These are phyloP conservation scores for Clarireedia monteithiana DNA, from an alignment of 2,329 filamentous ascomycete species.

Conservation along the genomic window DNA sequence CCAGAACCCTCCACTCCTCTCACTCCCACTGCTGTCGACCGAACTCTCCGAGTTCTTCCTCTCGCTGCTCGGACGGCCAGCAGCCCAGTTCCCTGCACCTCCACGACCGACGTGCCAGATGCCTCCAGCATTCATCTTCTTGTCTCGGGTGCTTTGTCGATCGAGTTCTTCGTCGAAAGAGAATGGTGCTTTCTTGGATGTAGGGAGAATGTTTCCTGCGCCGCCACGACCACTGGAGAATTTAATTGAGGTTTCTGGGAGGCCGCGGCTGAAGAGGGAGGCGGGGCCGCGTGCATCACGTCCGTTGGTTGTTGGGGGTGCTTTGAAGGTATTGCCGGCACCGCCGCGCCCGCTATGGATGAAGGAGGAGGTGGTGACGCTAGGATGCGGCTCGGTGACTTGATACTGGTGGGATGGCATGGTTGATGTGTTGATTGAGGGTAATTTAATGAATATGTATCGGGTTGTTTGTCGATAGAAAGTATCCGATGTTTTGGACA, in stretches of 20 bases:
- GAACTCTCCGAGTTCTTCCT: constrained; percentile 1
- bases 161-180: constrained; percentile 29
- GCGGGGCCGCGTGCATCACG: constrained; percentile 23
- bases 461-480: not conserved
- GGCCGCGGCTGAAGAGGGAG: constrained; percentile 22
- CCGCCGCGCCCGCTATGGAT: constrained; percentile 27
- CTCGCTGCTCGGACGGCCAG: not conserved
- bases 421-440: constrained; percentile 10
- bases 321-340: constrained; percentile 28
- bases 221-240: constrained; percentile 27
- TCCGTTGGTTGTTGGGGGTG: constrained; percentile 21
- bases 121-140: constrained; percentile 19
- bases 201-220: constrained; percentile 27
- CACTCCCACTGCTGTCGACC: not conserved
- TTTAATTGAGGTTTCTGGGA: constrained; percentile 21
- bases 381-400: constrained; percentile 28
- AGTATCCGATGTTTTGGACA: not conserved
- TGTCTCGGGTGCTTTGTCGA: constrained; percentile 23
- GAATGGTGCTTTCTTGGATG: constrained; percentile 24
- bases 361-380: constrained; percentile 19
- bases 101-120: constrained; percentile 27
- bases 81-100: constrained; percentile 25
- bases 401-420: constrained; percentile 17
- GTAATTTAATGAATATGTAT: not conserved
- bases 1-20: not conserved